Base-by-base conservation (phyloP, 2,329 filamentous ascomycete species). In the Coniosporium tulheliwenetii region DNA sequence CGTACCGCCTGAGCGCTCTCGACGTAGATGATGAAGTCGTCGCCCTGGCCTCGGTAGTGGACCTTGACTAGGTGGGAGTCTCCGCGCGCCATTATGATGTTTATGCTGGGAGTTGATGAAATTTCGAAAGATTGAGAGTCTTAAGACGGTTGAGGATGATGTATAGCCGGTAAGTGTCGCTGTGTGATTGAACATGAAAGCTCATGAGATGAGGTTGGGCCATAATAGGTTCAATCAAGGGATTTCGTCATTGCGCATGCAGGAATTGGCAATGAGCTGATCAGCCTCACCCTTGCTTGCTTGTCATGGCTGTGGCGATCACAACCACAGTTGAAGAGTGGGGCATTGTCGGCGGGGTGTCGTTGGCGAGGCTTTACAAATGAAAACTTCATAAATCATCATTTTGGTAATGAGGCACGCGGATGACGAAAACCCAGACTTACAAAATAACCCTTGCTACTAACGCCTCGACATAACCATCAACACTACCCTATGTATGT, bases 1-100 rank as follows among this genome's bases (percentile, higher is more conserved):
- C 26, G 8, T 10, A 39, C 13, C 10, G 10, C 10, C 37, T 26
- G 13, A 10, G n/a, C 26, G 37, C 19, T 31, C 10, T 39, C 37
- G 26, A 39, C 26, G 13, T 13, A 30, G 37, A 39, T 19, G 26
- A 39, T 31, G 19, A 39, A 39, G 37, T 39, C 37, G 37, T 39
- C 37, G 37, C 19, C 26, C 26, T 39, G 12, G 13, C 26, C 37
- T 12, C 26, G n/a, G 37, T 39, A 39, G 37, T 39, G 37, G 37
- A 39, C 37, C 10, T 30, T 26, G 37, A 12, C 19, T 33, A 33
- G 31, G 12, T 12, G 13, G n/a, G 37, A 12, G n/a, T 39, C 26
- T 26, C 37, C 37, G 14, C 37, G 37, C n/a, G 37, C 10, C 37
- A 39, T 39, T 33, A n/a, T 33, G 31, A n/a, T 33, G 31, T 33